Base-by-base conservation (phyloP, 1,284 basidiomycete species). In the Trametes hirsuta region DNA sequence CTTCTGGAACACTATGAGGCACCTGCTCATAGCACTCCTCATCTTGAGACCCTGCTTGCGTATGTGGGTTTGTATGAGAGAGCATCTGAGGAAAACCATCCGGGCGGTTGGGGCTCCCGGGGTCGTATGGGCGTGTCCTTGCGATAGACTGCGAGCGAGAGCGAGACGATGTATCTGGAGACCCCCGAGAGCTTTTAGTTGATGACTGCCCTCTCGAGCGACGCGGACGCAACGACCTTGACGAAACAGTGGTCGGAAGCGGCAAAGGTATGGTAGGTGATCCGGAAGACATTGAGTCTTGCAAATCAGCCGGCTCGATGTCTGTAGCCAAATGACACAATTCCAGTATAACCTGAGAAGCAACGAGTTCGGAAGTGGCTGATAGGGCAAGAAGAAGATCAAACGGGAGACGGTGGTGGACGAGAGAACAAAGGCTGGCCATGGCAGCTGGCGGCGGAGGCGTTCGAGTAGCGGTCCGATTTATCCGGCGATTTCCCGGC, bases 181-280 rank as follows among this genome's bases (percentile, higher is more conserved):
- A 60, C 5, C 64, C 59, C 14, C 52, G 42, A 6, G 59, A 64
- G 35, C 35, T 59, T 2, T 57, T 54, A 4, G 57, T 39, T 11
- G 56, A 41, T 4, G 54, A 51, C 3, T 44, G 42, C 11, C 49
- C 58, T 6, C 47, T 44, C 3, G 34, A 25, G 11, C 52, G 58
- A 30, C 65, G 66, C 15, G 64, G 66, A 18, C 60, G 61, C 1
- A 67, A 55, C 6, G 67, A 67, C 18, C 66, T 48, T 15, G 30
- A 59, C 15, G 63, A 55, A 51, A 66, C 61, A 1, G 66, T 68
- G 1, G 64, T 68, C 12, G 67, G 67, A 6, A 58, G 48, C 2
- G 67, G 67, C 15, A 68, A 42, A 25, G 67, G 65, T 11, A 48
- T 11, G 14, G 49, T 46, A 25, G 61, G 58, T 9, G 57, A 37